Conservation (phyloP, 305 asterid species). For the Fraxinus sp. region DNA sequence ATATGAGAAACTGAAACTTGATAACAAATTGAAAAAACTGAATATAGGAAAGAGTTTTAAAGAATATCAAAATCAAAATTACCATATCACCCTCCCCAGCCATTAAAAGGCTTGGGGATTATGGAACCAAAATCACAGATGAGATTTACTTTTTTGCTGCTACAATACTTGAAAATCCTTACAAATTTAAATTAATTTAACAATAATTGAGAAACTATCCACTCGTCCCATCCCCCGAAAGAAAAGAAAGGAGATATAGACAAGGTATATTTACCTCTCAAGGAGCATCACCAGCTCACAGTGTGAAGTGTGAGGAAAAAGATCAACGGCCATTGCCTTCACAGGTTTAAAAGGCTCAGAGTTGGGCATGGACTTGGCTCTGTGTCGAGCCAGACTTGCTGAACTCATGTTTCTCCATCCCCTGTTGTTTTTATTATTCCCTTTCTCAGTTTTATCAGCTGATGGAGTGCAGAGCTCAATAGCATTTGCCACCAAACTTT, state of each 20-base stretch:
- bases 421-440: conserved; percentile 59
- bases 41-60: not conserved
- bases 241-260: not conserved
- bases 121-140: not conserved
- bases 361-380: conserved; percentile 87
- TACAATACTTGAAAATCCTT: not conserved
- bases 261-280: conserved; percentile 63
- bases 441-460: conserved; percentile 54
- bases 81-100: not conserved
- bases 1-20: not conserved
- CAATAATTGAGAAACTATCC: not conserved
- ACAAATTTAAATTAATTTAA: not conserved
- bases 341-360: conserved; percentile 89
- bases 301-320: conserved; percentile 91
- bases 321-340: conserved; percentile 92
- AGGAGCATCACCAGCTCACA: conserved; percentile 94
- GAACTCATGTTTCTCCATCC: conserved; percentile 84
- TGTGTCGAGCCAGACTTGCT: conserved; percentile 84
- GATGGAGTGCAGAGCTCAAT: conserved; percentile 98
- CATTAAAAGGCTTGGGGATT: not conserved
- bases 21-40: not conserved
- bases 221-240: not conserved
- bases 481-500: conserved; percentile 93
- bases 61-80: not conserved
- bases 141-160: not conserved